These are phyloP conservation scores for Amoebophrya sp. DNA, from an alignment of 169 alveolate genomes.

Conservation along the genomic window DNA sequence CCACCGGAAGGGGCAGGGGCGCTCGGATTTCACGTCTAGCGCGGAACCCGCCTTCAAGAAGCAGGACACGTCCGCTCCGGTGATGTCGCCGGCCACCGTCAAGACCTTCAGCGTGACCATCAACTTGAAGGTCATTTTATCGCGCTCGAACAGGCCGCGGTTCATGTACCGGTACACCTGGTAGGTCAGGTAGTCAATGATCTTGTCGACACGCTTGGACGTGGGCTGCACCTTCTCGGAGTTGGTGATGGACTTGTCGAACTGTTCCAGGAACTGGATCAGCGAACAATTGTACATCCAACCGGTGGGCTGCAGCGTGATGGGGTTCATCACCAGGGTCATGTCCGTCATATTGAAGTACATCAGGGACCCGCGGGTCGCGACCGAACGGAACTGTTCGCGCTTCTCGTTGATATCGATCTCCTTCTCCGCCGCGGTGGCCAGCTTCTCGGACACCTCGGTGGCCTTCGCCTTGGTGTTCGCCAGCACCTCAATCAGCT, in stretches of 20 bases:
- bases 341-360: slow-evolving; percentile 87
- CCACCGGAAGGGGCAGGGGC: slow-evolving; percentile 68
- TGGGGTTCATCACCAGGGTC: slow-evolving; percentile 66
- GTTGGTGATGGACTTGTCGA: slow-evolving; percentile 78
- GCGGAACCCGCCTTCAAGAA: slow-evolving; percentile 72
- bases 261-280: slow-evolving; percentile 87
- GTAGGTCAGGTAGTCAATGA: slow-evolving; percentile 68
- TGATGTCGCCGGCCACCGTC: slow-evolving; percentile 74
- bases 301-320: slow-evolving; percentile 53
- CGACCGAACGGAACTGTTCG: slow-evolving; percentile 86
- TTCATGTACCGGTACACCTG: slow-evolving; percentile 84
- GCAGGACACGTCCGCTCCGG: slow-evolving; percentile 75
- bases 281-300: slow-evolving; percentile 94
- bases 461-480: slow-evolving; percentile 83
- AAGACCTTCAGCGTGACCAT: slow-evolving; percentile 84
- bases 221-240: slow-evolving; percentile 86
- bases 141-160: slow-evolving; percentile 92
- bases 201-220: slow-evolving; percentile 83
- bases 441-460: slow-evolving; percentile 80
- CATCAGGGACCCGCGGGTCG: slow-evolving; percentile 89
- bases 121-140: slow-evolving; percentile 86
- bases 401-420: slow-evolving; percentile 85
- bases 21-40: slow-evolving; percentile 73
- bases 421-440: slow-evolving; percentile 60
- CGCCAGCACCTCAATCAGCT: slow-evolving; percentile 86